A percentile compares a stretch with the other conserved stretches of the same genome.
These are phyloP conservation scores for Bruguiera hainesii DNA, from an alignment of 441 rosid species.

Conservation along the genomic window DNA sequence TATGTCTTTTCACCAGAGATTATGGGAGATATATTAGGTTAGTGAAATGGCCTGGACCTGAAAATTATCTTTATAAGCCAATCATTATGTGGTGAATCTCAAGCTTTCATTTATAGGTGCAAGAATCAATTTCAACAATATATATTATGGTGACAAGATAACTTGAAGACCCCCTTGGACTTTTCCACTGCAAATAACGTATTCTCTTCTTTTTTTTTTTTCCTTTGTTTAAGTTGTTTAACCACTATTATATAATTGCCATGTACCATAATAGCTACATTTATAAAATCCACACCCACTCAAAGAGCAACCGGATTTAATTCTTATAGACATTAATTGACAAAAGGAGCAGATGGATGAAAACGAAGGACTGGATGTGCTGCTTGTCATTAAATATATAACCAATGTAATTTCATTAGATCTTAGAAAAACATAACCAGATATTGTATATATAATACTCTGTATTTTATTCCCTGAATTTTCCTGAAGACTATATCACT, in stretches of 20 bases:
- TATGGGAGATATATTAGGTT: constrained; percentile 25
- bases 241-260: too few relatives aligned
- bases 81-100: constrained; percentile 37
- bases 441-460: constrained; percentile 10
- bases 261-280: not conserved
- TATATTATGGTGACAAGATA: constrained; percentile 11
- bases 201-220: not conserved
- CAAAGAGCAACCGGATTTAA: constrained; percentile 15
- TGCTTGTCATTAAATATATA: constrained; percentile 17
- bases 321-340: constrained; percentile 9
- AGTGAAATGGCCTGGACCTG: constrained; percentile 30
- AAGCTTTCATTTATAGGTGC: constrained; percentile 3
- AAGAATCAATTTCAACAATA: constrained; percentile 11
- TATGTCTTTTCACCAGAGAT: constrained; percentile 11
- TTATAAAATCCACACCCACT: constrained; percentile 4
- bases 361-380: constrained; percentile 22
- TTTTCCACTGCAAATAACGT: constrained; percentile 14
- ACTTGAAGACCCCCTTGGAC: constrained; percentile 18
- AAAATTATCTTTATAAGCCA: constrained; percentile 32
- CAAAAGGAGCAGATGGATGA: constrained; percentile 4
- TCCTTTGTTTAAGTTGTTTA: not conserved
- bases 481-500: not conserved
- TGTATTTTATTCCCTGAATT: too few relatives aligned
- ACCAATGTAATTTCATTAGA: constrained; percentile 5
- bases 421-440: constrained; percentile 27